Evolutionary conservation across 306 rosid genomes (phyloP).

Genomic region (Cyamopsis tetragonoloba): DNA sequence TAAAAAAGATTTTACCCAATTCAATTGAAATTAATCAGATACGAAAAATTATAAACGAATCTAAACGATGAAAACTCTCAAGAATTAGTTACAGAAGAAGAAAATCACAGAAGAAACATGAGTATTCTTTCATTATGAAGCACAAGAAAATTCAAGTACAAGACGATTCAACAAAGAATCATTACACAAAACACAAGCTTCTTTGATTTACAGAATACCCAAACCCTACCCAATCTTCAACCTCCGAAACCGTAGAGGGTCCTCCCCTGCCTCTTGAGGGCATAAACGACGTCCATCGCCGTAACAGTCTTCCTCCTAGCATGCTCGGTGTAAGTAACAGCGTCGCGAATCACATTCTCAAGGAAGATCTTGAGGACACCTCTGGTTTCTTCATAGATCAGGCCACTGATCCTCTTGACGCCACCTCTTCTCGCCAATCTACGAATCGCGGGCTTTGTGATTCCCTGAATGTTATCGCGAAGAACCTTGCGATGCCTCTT

Average conservation of each 20-base stretch:
- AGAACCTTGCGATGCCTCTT: conserved; percentile 41
- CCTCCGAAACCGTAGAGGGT: conserved; percentile 34
- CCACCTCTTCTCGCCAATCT: conserved; percentile 39
- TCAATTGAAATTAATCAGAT: too few relatives aligned
- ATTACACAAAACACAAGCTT: neutral
- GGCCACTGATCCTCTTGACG: conserved; percentile 37
- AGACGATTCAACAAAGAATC: neutral
- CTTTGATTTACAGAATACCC: neutral
- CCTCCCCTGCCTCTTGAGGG: conserved; percentile 40
- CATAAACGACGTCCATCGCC: conserved; percentile 39
- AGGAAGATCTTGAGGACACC: conserved; percentile 34
- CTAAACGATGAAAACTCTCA: neutral
- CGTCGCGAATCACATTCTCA: conserved; percentile 39
- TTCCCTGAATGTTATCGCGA: conserved; percentile 37
- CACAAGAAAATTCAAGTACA: neutral
- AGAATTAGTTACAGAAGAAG: too few relatives aligned
- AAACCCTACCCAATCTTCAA: neutral
- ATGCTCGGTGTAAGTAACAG: conserved; percentile 37
- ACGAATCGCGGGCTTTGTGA: conserved; percentile 40
- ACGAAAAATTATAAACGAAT: too few relatives aligned
- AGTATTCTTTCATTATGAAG: neutral
- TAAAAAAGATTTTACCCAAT: too few relatives aligned
- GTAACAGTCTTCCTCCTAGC: conserved; percentile 44
- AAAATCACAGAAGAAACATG: neutral
- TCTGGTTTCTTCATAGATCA: conserved; percentile 39